phyloP scores from a whole-genome alignment of 352 stramenopile genomes.

The Pythium periplocum region DNA sequence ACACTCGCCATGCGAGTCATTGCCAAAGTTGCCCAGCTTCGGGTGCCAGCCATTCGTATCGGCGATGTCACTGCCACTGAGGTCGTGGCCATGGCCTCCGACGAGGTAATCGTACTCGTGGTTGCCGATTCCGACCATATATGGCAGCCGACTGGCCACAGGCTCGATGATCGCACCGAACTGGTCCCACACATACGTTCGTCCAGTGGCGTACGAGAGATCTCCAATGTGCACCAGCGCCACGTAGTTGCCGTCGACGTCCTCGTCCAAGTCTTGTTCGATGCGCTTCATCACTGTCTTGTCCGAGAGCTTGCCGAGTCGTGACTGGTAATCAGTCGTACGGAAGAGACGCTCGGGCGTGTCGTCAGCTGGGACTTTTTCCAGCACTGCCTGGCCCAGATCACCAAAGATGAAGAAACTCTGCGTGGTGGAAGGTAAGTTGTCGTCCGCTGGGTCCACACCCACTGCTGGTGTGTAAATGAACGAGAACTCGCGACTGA shows the following conservation, averaged over 20 bases:
- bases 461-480: slow-evolving; percentile 13
- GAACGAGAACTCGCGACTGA: slow-evolving; percentile 22
- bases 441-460: background rate
- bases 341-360: slow-evolving; percentile 18
- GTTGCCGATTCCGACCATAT: slow-evolving; percentile 46
- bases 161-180: slow-evolving; percentile 70
- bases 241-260: slow-evolving; percentile 24
- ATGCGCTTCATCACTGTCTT: slow-evolving; percentile 38
- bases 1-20: slow-evolving; percentile 66
- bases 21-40: slow-evolving; percentile 15
- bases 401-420: slow-evolving; percentile 32
- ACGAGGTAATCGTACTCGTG: slow-evolving; percentile 39
- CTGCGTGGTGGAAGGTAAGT: slow-evolving; percentile 2
- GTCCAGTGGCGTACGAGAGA: slow-evolving; percentile 57
- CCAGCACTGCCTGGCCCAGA: slow-evolving; percentile 17
- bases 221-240: slow-evolving; percentile 74
- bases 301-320: slow-evolving; percentile 7
- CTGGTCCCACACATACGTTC: slow-evolving; percentile 76
- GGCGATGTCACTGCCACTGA: slow-evolving; percentile 32
- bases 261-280: slow-evolving; percentile 20
- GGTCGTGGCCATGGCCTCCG: slow-evolving; percentile 18
- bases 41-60: slow-evolving; percentile 23
- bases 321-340: slow-evolving; percentile 8
- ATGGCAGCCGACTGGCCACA: slow-evolving; percentile 59
- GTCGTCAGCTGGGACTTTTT: background rate